Percentiles rank a stretch among this genome's conserved stretches.
phyloP scores from a whole-genome alignment of 208 protist genomes.

The Angomonas ambiguus region DNA sequence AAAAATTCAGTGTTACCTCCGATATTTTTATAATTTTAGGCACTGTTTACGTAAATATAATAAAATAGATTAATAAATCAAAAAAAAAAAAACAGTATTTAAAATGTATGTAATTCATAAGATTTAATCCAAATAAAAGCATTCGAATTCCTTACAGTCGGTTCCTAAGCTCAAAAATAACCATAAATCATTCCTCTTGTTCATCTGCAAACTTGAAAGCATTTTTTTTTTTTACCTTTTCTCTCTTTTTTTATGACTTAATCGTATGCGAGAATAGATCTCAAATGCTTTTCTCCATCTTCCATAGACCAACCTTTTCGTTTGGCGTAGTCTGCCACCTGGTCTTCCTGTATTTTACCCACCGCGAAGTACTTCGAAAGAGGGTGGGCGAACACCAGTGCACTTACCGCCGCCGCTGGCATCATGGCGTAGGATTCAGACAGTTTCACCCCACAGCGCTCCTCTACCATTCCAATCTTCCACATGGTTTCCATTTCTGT shows the following conservation, averaged over 20 bases:
- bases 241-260: background rate
- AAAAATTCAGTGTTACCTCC: constrained; percentile 1
- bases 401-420: constrained; percentile 92
- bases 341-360: constrained; percentile 94
- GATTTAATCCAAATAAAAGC: background rate
- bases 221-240: background rate
- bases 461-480: constrained; percentile 47
- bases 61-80: constrained; percentile 13
- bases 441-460: constrained; percentile 71
- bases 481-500: constrained; percentile 95
- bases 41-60: too few relatives aligned
- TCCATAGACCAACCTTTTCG: constrained; percentile 70
- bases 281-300: constrained; percentile 31
- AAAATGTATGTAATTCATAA: background rate
- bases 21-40: background rate
- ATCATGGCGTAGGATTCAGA: constrained; percentile 95
- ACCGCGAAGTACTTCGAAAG: constrained; percentile 96
- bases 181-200: too few relatives aligned
- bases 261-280: constrained; percentile 47
- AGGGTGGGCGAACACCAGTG: constrained; percentile 91
- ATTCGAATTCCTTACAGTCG: too few relatives aligned
- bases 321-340: constrained; percentile 83
- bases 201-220: too few relatives aligned
- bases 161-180: too few relatives aligned
- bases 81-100: constrained; percentile 13